Evolutionary conservation across 176 grass and related monocot genomes (phyloP).

Genomic region (Triticum timopheevii): DNA sequence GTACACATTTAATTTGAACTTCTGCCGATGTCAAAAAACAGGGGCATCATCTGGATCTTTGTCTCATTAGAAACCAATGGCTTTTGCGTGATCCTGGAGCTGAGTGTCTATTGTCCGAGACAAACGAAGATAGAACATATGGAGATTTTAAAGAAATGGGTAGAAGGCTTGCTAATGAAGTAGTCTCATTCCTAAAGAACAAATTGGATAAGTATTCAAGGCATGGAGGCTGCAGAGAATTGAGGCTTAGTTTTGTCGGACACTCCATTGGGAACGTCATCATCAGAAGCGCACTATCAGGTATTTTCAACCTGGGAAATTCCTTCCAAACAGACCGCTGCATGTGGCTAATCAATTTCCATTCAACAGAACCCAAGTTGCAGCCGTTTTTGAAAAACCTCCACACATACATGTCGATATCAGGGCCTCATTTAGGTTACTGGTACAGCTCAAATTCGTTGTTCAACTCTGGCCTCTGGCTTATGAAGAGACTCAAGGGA

Average conservation of each 20-base stretch:
- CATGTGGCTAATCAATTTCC: neutral
- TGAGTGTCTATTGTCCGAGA: slow-evolving; percentile 81
- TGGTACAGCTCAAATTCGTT: slow-evolving; percentile 90
- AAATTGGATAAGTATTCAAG: slow-evolving; percentile 65
- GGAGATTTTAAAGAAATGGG: slow-evolving; percentile 98
- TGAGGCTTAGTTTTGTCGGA: slow-evolving; percentile 88
- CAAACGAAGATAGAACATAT: slow-evolving; percentile 84
- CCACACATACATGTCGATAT: slow-evolving; percentile 87
- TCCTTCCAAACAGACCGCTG: neutral
- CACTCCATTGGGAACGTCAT: slow-evolving; percentile 97
- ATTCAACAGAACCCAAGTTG: slow-evolving; percentile 61
- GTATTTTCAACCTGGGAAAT: slow-evolving; percentile 35
- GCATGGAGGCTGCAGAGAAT: slow-evolving; percentile 68
- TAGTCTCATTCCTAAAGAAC: slow-evolving; percentile 59
- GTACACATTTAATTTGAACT: slow-evolving; percentile 7
- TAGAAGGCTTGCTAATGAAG: slow-evolving; percentile 68
- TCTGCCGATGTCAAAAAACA: slow-evolving; percentile 31
- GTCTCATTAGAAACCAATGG: slow-evolving; percentile 89
- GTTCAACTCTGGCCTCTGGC: slow-evolving; percentile 96
- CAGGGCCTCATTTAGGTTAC: slow-evolving; percentile 90
- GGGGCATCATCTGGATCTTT: slow-evolving; percentile 90
- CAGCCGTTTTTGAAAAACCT: slow-evolving; percentile 75
- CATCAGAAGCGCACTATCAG: slow-evolving; percentile 78
- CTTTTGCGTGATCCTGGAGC: slow-evolving; percentile 84
- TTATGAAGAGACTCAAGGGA: slow-evolving; percentile 82